Evolutionary conservation across 176 grass and related monocot species (phyloP).

Genomic region (Oryza australiensis): DNA sequence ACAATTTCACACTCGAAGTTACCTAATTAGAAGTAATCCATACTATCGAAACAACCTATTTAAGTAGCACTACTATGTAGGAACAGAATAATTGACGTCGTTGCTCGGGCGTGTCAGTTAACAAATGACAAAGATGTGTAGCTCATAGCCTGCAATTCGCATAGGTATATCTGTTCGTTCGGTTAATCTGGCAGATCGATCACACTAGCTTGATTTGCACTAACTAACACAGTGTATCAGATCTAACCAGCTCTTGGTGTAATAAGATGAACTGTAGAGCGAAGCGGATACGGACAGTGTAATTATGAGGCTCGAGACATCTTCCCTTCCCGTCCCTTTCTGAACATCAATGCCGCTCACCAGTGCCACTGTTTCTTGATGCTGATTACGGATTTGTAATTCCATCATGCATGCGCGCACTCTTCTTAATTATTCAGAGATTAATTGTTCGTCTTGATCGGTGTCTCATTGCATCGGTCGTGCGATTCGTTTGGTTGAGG

Average conservation of each 20-base stretch:
- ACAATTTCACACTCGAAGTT: background rate
- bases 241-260: background rate
- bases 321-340: constrained; percentile 39
- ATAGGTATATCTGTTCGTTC: background rate
- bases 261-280: background rate
- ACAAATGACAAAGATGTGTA: background rate
- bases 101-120: background rate
- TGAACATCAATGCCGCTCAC: constrained; percentile 34
- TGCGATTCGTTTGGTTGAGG: background rate
- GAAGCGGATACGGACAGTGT: background rate
- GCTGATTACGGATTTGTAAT: background rate
- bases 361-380: constrained; percentile 38
- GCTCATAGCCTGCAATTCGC: background rate
- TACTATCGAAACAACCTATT: background rate
- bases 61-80: background rate
- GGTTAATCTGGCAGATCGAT: background rate
- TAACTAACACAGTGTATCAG: background rate
- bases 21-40: background rate
- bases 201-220: background rate
- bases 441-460: constrained; percentile 18
- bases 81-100: background rate
- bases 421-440: background rate
- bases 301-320: constrained; percentile 40
- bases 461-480: constrained; percentile 17
- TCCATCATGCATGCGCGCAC: background rate